Conservation (phyloP, 1,139 yeast species). For the Pneumocystis murina region DNA sequence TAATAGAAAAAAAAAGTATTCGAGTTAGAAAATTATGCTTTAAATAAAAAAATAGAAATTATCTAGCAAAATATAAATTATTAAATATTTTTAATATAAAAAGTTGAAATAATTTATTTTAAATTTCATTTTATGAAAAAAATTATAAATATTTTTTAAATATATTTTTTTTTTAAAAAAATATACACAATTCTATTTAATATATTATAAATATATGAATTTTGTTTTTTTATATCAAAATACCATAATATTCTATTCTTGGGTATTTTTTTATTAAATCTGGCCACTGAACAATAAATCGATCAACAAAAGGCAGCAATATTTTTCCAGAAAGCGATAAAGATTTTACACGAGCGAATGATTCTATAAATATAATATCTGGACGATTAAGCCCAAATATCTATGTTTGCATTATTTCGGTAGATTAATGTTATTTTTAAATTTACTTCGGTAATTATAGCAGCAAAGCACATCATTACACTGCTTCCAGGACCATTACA, state of each 20-base stretch:
- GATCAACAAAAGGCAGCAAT: conserved; percentile 42
- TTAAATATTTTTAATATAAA: too few relatives aligned
- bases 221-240: conserved; percentile 35
- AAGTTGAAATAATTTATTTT: too few relatives aligned
- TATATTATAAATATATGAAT: background rate
- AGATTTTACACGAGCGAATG: conserved; percentile 66
- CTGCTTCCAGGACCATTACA: conserved; percentile 93
- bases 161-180: background rate
- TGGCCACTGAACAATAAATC: conserved; percentile 89
- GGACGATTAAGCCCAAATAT: conserved; percentile 37
- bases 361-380: conserved; percentile 65
- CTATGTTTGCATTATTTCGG: background rate
- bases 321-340: conserved; percentile 67
- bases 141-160: background rate
- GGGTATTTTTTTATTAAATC: conserved; percentile 38
- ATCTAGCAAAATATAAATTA: too few relatives aligned
- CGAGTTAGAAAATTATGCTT: too few relatives aligned
- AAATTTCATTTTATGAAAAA: too few relatives aligned
- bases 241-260: conserved; percentile 62
- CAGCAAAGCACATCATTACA: conserved; percentile 55
- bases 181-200: background rate
- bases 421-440: background rate
- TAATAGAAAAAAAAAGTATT: too few relatives aligned
- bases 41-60: too few relatives aligned
- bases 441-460: conserved; percentile 35